Conservation (phyloP, 2,329 filamentous ascomycete species). For the Xylaria sp. region DNA sequence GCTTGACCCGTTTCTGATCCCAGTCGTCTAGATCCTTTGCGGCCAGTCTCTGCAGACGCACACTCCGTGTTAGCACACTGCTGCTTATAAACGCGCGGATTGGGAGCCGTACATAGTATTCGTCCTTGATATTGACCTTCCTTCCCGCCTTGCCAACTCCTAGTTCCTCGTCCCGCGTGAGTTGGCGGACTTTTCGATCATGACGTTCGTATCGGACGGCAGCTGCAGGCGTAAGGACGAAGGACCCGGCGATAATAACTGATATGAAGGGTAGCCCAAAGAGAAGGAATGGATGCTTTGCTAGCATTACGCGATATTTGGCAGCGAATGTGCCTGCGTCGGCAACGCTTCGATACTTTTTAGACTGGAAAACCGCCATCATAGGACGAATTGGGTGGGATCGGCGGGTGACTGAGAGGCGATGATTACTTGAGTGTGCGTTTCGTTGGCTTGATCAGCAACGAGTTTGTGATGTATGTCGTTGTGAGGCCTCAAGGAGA, state of each 20-base stretch:
- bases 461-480: neutral
- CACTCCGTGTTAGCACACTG: slow-evolving; percentile 23
- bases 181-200: slow-evolving; percentile 84
- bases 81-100: neutral
- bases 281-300: slow-evolving; percentile 83
- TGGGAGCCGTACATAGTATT: slow-evolving; percentile 73
- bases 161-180: slow-evolving; percentile 86
- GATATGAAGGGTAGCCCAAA: slow-evolving; percentile 93
- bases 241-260: slow-evolving; percentile 89
- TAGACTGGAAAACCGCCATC: slow-evolving; percentile 70
- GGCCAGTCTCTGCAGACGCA: slow-evolving; percentile 66
- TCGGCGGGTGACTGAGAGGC: neutral
- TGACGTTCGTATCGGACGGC: slow-evolving; percentile 93
- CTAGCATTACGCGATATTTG: slow-evolving; percentile 76
- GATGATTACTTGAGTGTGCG: neutral
- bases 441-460: neutral
- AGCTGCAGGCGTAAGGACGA: slow-evolving; percentile 91
- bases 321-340: slow-evolving; percentile 73
- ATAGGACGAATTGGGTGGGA: slow-evolving; percentile 23
- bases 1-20: slow-evolving; percentile 94
- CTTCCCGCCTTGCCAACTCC: slow-evolving; percentile 73
- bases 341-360: slow-evolving; percentile 71
- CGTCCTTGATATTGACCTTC: slow-evolving; percentile 80
- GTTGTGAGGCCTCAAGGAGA: neutral
- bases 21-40: slow-evolving; percentile 93